Conservation (phyloP, 2,329 filamentous ascomycete genomes). For the Trichoderma sp. region DNA sequence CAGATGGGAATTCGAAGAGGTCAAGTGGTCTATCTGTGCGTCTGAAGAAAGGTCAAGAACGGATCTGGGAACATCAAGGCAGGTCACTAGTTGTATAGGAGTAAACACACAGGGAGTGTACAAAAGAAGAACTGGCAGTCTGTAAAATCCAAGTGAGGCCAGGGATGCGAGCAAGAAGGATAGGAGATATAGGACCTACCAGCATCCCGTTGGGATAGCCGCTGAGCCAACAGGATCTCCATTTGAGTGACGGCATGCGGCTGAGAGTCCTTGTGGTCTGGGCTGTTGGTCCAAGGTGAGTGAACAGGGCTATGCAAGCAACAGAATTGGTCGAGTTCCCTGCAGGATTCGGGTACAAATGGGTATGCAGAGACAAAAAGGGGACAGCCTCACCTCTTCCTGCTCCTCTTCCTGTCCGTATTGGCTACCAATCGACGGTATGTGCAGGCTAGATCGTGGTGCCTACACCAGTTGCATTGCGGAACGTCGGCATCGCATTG, state of each 20-base stretch:
- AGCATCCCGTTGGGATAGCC: background rate
- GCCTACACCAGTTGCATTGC: conserved; percentile 14
- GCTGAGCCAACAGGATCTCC: background rate
- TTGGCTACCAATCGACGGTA: background rate
- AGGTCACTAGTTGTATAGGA: too few relatives aligned
- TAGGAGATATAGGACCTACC: background rate
- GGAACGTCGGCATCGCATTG: conserved; percentile 15
- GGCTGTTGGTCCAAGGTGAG: background rate
- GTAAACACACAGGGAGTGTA: background rate
- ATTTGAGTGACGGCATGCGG: background rate
- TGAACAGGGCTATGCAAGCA: background rate
- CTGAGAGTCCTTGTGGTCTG: background rate
- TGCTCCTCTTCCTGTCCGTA: background rate
- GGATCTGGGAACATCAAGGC: background rate
- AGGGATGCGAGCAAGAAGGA: background rate
- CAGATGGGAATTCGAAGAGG: background rate
- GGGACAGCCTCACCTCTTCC: background rate
- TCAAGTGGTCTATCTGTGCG: background rate
- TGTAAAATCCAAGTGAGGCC: background rate
- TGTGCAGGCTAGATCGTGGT: conserved; percentile 5
- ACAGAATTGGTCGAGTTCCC: background rate
- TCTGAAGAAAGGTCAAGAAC: background rate
- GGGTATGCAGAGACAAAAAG: background rate
- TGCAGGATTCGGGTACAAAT: background rate
- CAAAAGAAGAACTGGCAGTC: background rate